Conservation (phyloP, 169 alveolate genomes). For the Cryptosporidium ubiquitum region DNA sequence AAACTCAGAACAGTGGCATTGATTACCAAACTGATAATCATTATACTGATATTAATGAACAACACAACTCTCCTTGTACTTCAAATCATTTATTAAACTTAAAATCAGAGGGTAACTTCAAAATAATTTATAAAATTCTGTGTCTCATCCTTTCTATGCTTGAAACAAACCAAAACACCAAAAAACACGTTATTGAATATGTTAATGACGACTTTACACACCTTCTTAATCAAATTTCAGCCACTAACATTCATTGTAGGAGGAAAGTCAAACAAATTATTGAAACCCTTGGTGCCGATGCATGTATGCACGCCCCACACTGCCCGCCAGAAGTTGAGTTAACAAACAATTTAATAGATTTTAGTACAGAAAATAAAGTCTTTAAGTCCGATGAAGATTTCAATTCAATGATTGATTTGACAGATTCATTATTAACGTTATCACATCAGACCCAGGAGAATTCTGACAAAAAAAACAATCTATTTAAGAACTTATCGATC, state of each 20-base stretch:
- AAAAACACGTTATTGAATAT: constrained; percentile 2
- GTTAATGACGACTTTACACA: neutral
- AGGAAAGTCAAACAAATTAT: constrained; percentile 26
- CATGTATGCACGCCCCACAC: neutral
- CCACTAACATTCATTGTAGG: constrained; percentile 1
- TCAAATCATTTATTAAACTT: neutral
- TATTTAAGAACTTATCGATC: constrained; percentile 36
- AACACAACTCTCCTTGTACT: neutral
- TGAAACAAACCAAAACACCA: constrained; percentile 31
- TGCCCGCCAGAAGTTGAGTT: neutral
- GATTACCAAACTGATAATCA: neutral
- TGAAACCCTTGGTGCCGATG: neutral
- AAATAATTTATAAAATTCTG: constrained; percentile 36
- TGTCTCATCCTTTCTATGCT: constrained; percentile 41
- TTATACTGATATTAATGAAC: neutral
- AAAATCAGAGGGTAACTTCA: neutral
- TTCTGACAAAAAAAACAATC: constrained; percentile 7
- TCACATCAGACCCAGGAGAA: neutral
- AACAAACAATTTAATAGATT: neutral
- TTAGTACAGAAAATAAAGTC: neutral
- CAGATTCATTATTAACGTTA: neutral
- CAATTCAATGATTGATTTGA: neutral
- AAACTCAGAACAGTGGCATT: neutral
- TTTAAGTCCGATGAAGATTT: neutral
- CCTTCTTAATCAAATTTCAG: neutral